Base-by-base conservation (phyloP, 306 rosid species). In the Glycine latifolia region DNA sequence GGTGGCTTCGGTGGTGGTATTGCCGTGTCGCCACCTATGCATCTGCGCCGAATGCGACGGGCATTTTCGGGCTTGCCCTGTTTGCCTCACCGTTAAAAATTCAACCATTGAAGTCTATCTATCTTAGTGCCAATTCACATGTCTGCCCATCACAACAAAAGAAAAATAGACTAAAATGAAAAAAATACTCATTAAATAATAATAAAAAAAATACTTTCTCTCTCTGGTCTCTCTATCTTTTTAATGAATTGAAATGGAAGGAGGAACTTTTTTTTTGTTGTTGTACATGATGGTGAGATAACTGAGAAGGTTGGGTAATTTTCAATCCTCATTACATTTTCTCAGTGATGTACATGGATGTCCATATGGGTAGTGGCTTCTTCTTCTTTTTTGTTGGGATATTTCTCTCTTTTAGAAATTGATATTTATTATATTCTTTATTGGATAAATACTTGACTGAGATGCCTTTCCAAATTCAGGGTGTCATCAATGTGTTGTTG, bases 1-100 rank as follows among this genome's bases (percentile, higher is more conserved):
- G 15, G 89, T 84, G 16, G 99, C 98, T 3, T 82, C 97, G 80
- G 93, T 91, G 87, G 94, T 93, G 20, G 81, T 88, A 59, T 48
- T 92, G 85, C 99, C 97, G 80, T 95, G 98, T 80, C 93, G 97
- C 75, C 98, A 95, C 70, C 80, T 93, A 0, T 88, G 97, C 86
- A 77, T 93, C 5, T 95, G 98, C 52, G 76, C 88, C 8, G 88
- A 88, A 77, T 95, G 99, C 71, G 97, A 92, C 78, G 82, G 39
- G 14, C 79, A 80, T 78, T 92, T 86, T 48, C 87, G 85, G 69
- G 89, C 91, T 0, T 95, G 99, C 76, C 99, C 99, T 0, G 83
- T 93, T 54, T 95, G 99, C 78, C 84, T 85, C 71, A 71, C 90
- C 16, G 43, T 84, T 53, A 93, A 87, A 76, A 91, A 89, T 85